Conservation (phyloP, 2,329 filamentous ascomycete species). For the Fusarium nodosum region DNA sequence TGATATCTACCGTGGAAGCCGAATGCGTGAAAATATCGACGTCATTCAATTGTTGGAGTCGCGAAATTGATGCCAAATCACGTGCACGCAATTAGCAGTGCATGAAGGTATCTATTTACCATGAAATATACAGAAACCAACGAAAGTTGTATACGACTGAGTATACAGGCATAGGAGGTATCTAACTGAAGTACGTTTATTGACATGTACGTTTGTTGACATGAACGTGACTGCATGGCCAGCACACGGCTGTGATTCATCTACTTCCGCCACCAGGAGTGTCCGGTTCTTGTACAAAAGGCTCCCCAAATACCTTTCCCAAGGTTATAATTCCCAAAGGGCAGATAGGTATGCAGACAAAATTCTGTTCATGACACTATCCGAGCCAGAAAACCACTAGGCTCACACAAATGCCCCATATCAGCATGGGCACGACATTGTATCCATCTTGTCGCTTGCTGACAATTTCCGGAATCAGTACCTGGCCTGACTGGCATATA, state of each 20-base stretch:
- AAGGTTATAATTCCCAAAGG: constrained; percentile 24
- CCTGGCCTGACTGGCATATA: constrained; percentile 21
- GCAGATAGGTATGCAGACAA: constrained; percentile 37
- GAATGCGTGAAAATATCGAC: constrained; percentile 33
- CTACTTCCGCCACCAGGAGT: constrained; percentile 24
- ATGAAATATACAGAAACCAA: neutral
- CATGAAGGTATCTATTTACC: neutral
- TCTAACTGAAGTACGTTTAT: constrained; percentile 36
- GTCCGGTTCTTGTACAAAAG: constrained; percentile 19
- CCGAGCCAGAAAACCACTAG: constrained; percentile 21
- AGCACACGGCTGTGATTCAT: constrained; percentile 34
- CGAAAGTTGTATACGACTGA: neutral
- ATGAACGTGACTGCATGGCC: constrained; percentile 40
- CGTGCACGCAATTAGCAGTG: constrained; percentile 44
- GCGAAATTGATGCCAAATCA: constrained; percentile 57
- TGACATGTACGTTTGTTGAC: too few species aligned
- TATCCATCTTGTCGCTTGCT: constrained; percentile 32
- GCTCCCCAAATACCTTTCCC: constrained; percentile 23
- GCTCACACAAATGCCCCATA: constrained; percentile 27
- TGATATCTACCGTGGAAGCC: neutral
- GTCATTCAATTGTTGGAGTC: constrained; percentile 43
- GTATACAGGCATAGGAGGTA: neutral
- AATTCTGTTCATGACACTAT: constrained; percentile 44
- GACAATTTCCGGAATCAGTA: constrained; percentile 21
- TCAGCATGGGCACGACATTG: constrained; percentile 38